Percentiles rank a stretch among this genome's conserved stretches.
phyloP scores from a whole-genome alignment of 768 basidiomycete species.

The Solioccasus polychromus region DNA sequence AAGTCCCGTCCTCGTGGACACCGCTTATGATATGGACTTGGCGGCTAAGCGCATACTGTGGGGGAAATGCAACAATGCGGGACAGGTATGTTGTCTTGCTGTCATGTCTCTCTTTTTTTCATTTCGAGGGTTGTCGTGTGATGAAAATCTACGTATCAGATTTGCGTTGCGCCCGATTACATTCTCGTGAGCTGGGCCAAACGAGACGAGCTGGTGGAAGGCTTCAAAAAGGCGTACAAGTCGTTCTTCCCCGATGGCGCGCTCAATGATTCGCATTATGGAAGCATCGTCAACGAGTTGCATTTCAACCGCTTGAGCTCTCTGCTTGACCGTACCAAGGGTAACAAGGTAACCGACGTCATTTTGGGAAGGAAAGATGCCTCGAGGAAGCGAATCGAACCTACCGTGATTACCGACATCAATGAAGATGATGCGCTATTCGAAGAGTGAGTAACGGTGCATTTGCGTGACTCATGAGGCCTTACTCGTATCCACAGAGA shows the following conservation, averaged over 20 bases:
- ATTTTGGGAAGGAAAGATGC: conserved; percentile 36
- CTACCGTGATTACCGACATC: conserved; percentile 59
- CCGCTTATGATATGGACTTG: conserved; percentile 41
- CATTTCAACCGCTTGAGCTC: conserved; percentile 55
- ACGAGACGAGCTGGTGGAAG: conserved; percentile 46
- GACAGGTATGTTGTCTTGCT: conserved; percentile 45
- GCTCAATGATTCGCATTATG: conserved; percentile 40
- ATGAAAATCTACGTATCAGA: conserved; percentile 16
- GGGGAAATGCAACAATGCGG: conserved; percentile 64
- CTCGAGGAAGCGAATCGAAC: conserved; percentile 46
- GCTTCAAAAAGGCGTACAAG: conserved; percentile 41
- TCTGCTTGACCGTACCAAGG: conserved; percentile 53
- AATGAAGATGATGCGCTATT: conserved; percentile 54
- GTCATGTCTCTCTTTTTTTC: neutral
- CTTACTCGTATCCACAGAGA: conserved; percentile 54
- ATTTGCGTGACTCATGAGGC: no score
- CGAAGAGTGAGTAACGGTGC: conserved; percentile 53
- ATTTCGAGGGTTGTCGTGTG: neutral
- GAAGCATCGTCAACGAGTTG: conserved; percentile 49
- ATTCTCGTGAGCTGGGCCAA: conserved; percentile 38
- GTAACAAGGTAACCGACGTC: conserved; percentile 52
- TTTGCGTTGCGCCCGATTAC: conserved; percentile 46
- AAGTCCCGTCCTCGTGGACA: conserved; percentile 45
- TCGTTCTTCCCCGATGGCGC: conserved; percentile 56
- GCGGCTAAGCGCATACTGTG: conserved; percentile 65